Base-by-base conservation (phyloP, 768 basidiomycete genomes). In the Macrolepiota fuliginosa region DNA sequence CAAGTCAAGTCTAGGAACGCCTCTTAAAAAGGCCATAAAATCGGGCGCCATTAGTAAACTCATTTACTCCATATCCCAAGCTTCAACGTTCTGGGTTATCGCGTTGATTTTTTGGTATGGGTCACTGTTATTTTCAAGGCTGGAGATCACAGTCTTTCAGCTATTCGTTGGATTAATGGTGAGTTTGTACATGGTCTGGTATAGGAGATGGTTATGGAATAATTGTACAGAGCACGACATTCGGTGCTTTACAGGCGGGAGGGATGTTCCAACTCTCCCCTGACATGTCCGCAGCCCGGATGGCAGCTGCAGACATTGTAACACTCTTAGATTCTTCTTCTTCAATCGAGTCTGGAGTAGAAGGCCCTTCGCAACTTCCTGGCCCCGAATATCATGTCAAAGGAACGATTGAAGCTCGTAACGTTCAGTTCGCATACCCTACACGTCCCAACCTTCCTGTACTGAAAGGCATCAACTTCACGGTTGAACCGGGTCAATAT, bases 111-210 rank as follows among this genome's bases (percentile, higher is more conserved):
- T 89, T 77, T 90, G 85, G 85, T 90, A 79, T 61, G 88, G 88
- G 11, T 77, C 85, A 0, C 62, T 65, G 9, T 78, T 88, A 22
- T 80, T 90, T 11, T 81, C 88, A 2, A 65, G 63, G 27, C 67
- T 73, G 2, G 76, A 86, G 63, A 77, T 82, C 56, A 67, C 69
- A 15, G 85, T 83, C 0, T 75, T 77, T 65, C 67, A 80, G 24
- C 93, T 93, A 80, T 94, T 91, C 74, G 81, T 91, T 62, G 78
- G 86, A 53, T 78, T 91, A 47, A 91, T 89, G 83, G 88, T 87
- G 64, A 45, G 81, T 51, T 32, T n/a, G 19, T 61, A 25, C 13
- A 32, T 37, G 59, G 63, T 29, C 4, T 4, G 5, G 22, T 17
- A 25, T 36, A 11, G 32, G 7, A 29, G 39, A 36, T 50, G 12